These are phyloP conservation scores for Styphnolobium japonicum DNA, from an alignment of 306 rosid genomes.

Conservation along the genomic window DNA sequence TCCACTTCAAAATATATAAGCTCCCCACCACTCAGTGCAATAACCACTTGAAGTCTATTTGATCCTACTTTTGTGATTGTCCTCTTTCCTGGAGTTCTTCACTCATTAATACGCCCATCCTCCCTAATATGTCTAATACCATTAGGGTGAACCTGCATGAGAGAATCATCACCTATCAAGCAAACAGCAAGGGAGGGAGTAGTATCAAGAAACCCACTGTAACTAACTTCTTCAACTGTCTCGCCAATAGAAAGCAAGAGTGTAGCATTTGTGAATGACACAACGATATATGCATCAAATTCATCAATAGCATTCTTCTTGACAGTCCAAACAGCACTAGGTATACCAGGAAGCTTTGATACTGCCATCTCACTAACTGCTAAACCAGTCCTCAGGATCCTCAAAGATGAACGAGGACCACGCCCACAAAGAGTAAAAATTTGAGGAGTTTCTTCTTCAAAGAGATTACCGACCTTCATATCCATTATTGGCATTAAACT, in stretches of 20 bases:
- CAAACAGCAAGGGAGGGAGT: constrained; percentile 95
- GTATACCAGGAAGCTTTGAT: constrained; percentile 92
- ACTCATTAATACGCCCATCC: constrained; percentile 93
- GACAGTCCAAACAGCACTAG: constrained; percentile 98
- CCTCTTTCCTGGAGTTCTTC: constrained; percentile 99
- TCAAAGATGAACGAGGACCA: constrained; percentile 93
- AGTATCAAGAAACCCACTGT: constrained; percentile 94
- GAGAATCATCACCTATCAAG: constrained; percentile 97
- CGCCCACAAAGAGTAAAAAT: constrained; percentile 94
- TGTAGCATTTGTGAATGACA: constrained; percentile 89
- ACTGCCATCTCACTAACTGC: constrained; percentile 99
- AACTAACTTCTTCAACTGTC: constrained; percentile 96
- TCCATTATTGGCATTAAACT: constrained; percentile 94
- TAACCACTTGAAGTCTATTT: constrained; percentile 91
- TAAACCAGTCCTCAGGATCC: constrained; percentile 92
- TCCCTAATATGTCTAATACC: constrained; percentile 99
- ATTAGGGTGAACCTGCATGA: constrained; percentile 99
- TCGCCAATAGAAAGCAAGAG: constrained; percentile 98
- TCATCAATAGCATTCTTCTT: constrained; percentile 88
- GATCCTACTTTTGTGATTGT: constrained; percentile 87
- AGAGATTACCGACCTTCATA: constrained; percentile 84
- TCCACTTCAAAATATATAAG: constrained; percentile 95
- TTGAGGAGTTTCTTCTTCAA: constrained; percentile 97
- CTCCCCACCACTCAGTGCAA: constrained; percentile 96
- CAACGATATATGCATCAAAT: constrained; percentile 95